Base-by-base conservation (phyloP, 2,329 filamentous ascomycete genomes). In the Periconia macrospinosa region DNA sequence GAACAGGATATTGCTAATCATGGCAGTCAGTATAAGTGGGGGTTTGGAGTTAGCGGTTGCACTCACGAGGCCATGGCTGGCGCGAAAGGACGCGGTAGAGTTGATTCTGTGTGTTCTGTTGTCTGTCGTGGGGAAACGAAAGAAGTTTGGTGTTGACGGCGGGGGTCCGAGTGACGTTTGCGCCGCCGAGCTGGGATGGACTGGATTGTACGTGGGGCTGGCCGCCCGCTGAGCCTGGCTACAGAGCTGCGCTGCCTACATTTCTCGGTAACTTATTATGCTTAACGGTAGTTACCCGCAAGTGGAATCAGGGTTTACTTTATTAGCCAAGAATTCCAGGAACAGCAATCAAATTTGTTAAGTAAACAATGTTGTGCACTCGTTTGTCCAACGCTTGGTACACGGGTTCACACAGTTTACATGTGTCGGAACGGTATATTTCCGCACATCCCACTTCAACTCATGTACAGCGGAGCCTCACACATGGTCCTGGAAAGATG, bases 1-100 rank as follows among this genome's bases (percentile, higher is more conserved):
- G 71, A 87, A 86, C 52, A 96, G 83, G 59, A 90, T 86, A 72
- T 86, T 88, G 49, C 75, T 77, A 55, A 50, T 33, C 60, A 71
- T 64, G 3, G 47, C 51, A 18, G 40, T 67, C 47, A 62, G 57
- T 17, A 30, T 11, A 11, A 49, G 45, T 14, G 10, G 35, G 33
- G 9, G 19, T 18, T 42, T 6, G 20, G 30, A 15, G 13, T 41
- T n/a, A n/a, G n/a, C n/a, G n/a, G n/a, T n/a, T 35, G 1, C 19
- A 61, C 65, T 60, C 53, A 70, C 66, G 65, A 68, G 45, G 63
- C 62, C 66, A 69, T 70, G 50, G 35, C 41, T 35, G 41, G 23
- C 23, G 23, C 23, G 8, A 27, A 27, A 8, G 23, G 23, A 27
- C n/a, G n/a, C n/a, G 23, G 23, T 27, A 27, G 23, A 27, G 23